These are phyloP conservation scores for Tetradesmus lagerheimii DNA, from an alignment of 139 green algal species.

Conservation along the genomic window DNA sequence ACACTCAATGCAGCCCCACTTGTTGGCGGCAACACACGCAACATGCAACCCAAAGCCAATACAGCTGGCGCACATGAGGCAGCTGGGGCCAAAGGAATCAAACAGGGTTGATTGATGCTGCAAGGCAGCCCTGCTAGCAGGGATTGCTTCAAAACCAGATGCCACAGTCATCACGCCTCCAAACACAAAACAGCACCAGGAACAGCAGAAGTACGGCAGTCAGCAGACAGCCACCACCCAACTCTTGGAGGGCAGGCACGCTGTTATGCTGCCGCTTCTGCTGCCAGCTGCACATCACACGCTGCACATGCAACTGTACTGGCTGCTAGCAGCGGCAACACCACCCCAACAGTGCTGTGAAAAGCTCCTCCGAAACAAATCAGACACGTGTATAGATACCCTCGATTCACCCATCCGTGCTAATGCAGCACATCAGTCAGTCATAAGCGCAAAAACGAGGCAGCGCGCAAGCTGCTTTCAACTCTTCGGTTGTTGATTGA, in stretches of 20 bases:
- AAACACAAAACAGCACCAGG: no score
- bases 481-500: background rate
- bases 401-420: background rate
- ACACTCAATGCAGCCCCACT: background rate
- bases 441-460: background rate
- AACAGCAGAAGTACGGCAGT: background rate
- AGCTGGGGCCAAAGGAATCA: no score
- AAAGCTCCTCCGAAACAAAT: background rate
- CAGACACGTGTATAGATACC: background rate
- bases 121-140: no score
- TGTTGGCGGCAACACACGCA: background rate
- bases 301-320: no score
- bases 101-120: no score
- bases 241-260: background rate
- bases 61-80: background rate
- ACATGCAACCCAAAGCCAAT: background rate
- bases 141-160: no score
- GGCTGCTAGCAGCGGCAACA: background rate
- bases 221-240: background rate
- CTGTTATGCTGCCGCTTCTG: background rate
- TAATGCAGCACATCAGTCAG: background rate
- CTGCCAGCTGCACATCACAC: no score
- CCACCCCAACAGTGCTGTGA: background rate
- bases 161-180: no score
- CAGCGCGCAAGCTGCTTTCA: background rate